These are phyloP conservation scores for Austroboletus sp. DNA, from an alignment of 1,284 basidiomycete species.

Conservation along the genomic window DNA sequence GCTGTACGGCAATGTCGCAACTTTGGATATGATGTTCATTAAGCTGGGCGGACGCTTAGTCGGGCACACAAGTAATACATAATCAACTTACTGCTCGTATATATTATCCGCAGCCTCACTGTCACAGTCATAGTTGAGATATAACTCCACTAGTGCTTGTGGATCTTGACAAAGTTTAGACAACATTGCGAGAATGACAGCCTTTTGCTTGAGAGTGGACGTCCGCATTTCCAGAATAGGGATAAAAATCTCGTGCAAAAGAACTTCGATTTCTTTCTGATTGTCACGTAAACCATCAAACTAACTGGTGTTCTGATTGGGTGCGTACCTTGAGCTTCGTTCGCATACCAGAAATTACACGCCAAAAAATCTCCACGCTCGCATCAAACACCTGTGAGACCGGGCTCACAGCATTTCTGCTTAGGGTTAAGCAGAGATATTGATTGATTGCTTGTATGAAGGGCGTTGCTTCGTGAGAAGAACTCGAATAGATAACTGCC, in stretches of 20 bases:
- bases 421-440: constrained; percentile 89
- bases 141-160: constrained; percentile 92
- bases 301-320: neutral
- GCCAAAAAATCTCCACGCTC: constrained; percentile 98
- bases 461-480: constrained; percentile 76
- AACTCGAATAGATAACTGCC: constrained; percentile 83
- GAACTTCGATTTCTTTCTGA: constrained; percentile 97
- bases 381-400: constrained; percentile 97
- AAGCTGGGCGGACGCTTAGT: constrained; percentile 45
- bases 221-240: constrained; percentile 98
- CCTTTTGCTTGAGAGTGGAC: constrained; percentile 91
- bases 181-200: constrained; percentile 80
- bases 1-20: constrained; percentile 67
- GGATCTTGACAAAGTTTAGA: constrained; percentile 87
- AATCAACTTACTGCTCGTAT: constrained; percentile 71
- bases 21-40: constrained; percentile 91
- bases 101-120: constrained; percentile 89
- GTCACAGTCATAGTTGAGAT: constrained; percentile 97
- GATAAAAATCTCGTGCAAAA: constrained; percentile 97
- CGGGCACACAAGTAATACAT: constrained; percentile 3
- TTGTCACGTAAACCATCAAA: constrained; percentile 5
- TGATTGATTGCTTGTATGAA: constrained; percentile 92
- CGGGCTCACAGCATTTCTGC: constrained; percentile 91
- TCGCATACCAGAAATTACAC: constrained; percentile 86
- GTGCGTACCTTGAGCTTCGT: constrained; percentile 82